Evolutionary conservation across 192 early-diverging fungal genomes (phyloP).

Genomic region (Spinellus fusiger): DNA sequence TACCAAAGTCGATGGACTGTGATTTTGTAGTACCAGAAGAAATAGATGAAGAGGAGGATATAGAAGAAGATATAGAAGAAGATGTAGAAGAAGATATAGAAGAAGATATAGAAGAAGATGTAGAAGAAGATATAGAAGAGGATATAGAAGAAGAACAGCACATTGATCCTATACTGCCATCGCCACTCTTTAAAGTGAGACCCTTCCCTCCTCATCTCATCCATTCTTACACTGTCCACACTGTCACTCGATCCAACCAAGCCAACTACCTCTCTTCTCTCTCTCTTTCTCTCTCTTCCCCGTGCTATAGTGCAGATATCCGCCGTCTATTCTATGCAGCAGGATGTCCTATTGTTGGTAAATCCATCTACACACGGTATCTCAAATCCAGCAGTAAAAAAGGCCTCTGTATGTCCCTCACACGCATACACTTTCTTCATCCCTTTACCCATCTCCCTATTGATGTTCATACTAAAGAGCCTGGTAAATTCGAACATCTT

Average conservation of each 20-base stretch:
- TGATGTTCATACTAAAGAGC: slow-evolving; percentile 28
- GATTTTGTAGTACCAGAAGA: not conserved
- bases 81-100: no score
- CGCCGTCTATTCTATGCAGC: slow-evolving; percentile 41
- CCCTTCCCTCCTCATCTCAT: slow-evolving; percentile 4
- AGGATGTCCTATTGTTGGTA: slow-evolving; percentile 49
- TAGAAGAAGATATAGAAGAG: no score
- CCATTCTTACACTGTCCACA: slow-evolving; percentile 10
- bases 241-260: slow-evolving; percentile 32
- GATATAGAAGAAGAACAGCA: no score
- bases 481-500: slow-evolving; percentile 50
- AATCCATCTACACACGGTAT: slow-evolving; percentile 44
- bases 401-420: slow-evolving; percentile 45
- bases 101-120: no score
- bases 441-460: slow-evolving; percentile 13
- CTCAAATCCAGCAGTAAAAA: slow-evolving; percentile 54
- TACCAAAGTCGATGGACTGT: not conserved
- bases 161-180: no score
- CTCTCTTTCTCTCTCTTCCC: slow-evolving; percentile 19
- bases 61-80: no score
- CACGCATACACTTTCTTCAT: slow-evolving; percentile 39
- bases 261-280: slow-evolving; percentile 29
- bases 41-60: slow-evolving; percentile 2
- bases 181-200: no score
- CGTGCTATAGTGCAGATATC: slow-evolving; percentile 38